Evolutionary conservation across 1,284 basidiomycete species (phyloP), one percentile per base, ranked within the genome.

Genomic region (Anthracocystis setariae): DNA sequence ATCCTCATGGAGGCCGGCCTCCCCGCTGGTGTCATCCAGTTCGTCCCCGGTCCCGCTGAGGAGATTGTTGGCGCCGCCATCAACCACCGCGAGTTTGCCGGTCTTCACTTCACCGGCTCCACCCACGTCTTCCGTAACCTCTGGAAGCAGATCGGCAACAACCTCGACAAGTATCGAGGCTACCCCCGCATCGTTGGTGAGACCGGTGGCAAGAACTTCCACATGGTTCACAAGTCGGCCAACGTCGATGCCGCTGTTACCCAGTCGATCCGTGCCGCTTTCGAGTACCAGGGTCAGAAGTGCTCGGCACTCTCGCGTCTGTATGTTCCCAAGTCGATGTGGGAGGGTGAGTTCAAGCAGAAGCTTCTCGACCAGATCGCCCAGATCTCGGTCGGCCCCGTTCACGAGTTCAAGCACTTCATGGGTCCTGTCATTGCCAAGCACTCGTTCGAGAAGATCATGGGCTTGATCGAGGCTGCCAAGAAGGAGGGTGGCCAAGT

Each of bases 251-350:
- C 93, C 68, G 92, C 94, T 32, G 95, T 93, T 50, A 82, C 92
- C 50, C 95, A 98, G 86, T 89, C 88, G 54, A 88, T 98, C 75
- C 88, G 95, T 60, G 92, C 88, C 21, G 94, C 90, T 0, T 98
- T 97, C 84, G 95, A 99, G 85, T 99, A 98, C 85, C 93, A 94
- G 85, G 94, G 93, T 46, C 96, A 98, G 83, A 98, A 99, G 85
- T 99, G 95, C 84, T 95, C 93, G 32, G 95, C 96, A 4, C 88
- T 96, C 27, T 94, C 93, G 5, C 88, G 95, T 48, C 83, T 92
- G 39, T 99, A 98, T 84, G 92, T 98, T 15, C 89, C 96, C 40
- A 86, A 88, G 43, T 92, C 91, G 3, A 83, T 92, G 48, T 98
- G 95, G 96, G 87, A 90, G 57, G 86, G 85, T 46, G 92, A 92